Evolutionary conservation across 1,284 basidiomycete genomes (phyloP), one percentile per base, ranked within the genome.

Genomic region (Marasmius sp.): DNA sequence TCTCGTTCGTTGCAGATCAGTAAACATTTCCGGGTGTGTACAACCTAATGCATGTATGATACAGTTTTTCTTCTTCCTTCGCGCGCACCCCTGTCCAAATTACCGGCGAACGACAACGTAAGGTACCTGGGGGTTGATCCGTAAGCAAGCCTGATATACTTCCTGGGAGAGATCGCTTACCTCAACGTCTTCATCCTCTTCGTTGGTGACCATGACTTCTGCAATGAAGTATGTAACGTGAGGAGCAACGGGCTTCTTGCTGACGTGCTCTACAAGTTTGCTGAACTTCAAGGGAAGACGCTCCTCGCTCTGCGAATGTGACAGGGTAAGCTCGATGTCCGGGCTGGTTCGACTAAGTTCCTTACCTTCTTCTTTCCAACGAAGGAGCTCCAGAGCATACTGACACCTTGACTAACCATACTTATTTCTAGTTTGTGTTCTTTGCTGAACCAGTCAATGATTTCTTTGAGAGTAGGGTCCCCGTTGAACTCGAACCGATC

Each of bases 351-450:
- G 20, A 51, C 33, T 37, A 54, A n/a, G 10, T 36, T 16, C 71
- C 81, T 50, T 56, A 89, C 91, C 89, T 97, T 98, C 80, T 94
- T 94, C 79, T 91, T 92, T 57, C 89, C 89, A 60, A 94, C 85
- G 74, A 96, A 98, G 41, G 91, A 88, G 65, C 94, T 97, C 93
- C 95, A 99, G 41, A 99, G 81, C 96, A 99, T 97, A 69, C 94
- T 97, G 38, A 98, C 95, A 57, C 95, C 96, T 74, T 95, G 93
- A 70, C 93, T 96, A 65, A 98, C 92, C 97, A 99, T 99, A 64
- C 88, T 90, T 62, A 99, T 84, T 33, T 97, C 92, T 48, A 99
- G 86, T 45, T 90, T 89, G 75, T 98, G 93, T 68, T 93, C 83
- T 54, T 83, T 82, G 77, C 89, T 80, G 86, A 99, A 98, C 83